Evolutionary conservation across 495 filamentous ascomycete species (phyloP).

Genomic region (Xylona heveae): DNA sequence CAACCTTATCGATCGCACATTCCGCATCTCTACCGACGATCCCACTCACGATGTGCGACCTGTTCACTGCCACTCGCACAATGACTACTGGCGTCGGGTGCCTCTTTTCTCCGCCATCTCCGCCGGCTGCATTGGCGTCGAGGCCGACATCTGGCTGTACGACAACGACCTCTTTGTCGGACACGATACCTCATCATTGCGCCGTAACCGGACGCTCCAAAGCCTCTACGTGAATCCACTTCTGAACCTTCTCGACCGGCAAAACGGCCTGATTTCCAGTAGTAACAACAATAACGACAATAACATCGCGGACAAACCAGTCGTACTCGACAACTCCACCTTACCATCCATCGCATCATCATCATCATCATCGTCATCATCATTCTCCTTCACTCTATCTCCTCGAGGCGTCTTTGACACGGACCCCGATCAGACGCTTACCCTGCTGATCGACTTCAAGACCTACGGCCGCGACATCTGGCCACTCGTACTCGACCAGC

Average conservation of each 20-base stretch:
- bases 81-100: constrained; percentile 72
- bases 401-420: constrained; percentile 35
- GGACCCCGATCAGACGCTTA: constrained; percentile 34
- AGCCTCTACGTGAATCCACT: constrained; percentile 45
- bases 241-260: constrained; percentile 27
- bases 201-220: constrained; percentile 32
- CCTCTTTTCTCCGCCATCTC: constrained; percentile 42
- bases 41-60: too few relatives aligned
- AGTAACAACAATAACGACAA: too few relatives aligned
- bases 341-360: too few relatives aligned
- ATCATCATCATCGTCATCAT: constrained; percentile 10
- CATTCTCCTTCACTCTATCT: too few relatives aligned
- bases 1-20: too few relatives aligned
- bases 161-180: constrained; percentile 46
- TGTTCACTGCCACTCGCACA: constrained; percentile 82
- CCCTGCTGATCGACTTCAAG: constrained; percentile 58
- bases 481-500: constrained; percentile 28
- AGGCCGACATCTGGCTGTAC: constrained; percentile 79
- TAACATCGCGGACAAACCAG: too few relatives aligned
- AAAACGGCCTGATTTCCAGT: constrained; percentile 28
- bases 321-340: too few relatives aligned
- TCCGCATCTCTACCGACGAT: too few relatives aligned
- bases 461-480: constrained; percentile 5
- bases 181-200: constrained; percentile 28
- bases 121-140: constrained; percentile 47